Percentiles rank a stretch among this genome's conserved stretches.
These are phyloP conservation scores for Ilex paraguariensis DNA, from an alignment of 305 asterid species.

Conservation along the genomic window DNA sequence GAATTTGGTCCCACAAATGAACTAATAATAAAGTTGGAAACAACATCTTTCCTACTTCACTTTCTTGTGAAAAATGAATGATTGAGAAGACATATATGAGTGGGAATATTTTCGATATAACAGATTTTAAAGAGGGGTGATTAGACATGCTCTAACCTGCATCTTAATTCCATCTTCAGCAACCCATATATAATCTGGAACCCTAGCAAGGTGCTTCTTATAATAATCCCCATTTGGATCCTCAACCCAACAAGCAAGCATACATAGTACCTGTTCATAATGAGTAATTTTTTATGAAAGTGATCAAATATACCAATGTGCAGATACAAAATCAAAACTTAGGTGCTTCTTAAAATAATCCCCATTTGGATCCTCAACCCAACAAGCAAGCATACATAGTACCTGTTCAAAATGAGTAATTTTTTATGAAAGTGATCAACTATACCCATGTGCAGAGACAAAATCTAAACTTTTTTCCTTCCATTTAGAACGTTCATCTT, in stretches of 20 bases:
- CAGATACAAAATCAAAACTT: background rate
- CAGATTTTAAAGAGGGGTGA: no score
- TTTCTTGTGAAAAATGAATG: no score
- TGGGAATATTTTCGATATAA: no score
- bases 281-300: background rate
- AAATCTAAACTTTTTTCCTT: background rate
- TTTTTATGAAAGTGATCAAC: background rate
- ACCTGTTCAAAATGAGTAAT: background rate
- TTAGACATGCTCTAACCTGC: conserved; percentile 14
- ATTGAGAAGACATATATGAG: no score
- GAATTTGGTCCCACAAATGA: no score
- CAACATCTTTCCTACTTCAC: background rate
- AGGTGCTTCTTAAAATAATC: conserved; percentile 26
- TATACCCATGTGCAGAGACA: background rate
- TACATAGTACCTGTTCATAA: conserved; percentile 3
- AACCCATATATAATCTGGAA: conserved; percentile 28
- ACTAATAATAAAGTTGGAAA: no score
- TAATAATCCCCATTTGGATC: conserved; percentile 25
- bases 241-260: conserved; percentile 30
- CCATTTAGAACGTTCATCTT: background rate
- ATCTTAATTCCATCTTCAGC: conserved; percentile 35
- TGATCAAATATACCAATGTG: no score
- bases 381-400: conserved; percentile 21
- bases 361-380: conserved; percentile 29
- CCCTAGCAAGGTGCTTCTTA: conserved; percentile 24